phyloP scores from a whole-genome alignment of 306 rosid genomes.

The Rubus idaeus region DNA sequence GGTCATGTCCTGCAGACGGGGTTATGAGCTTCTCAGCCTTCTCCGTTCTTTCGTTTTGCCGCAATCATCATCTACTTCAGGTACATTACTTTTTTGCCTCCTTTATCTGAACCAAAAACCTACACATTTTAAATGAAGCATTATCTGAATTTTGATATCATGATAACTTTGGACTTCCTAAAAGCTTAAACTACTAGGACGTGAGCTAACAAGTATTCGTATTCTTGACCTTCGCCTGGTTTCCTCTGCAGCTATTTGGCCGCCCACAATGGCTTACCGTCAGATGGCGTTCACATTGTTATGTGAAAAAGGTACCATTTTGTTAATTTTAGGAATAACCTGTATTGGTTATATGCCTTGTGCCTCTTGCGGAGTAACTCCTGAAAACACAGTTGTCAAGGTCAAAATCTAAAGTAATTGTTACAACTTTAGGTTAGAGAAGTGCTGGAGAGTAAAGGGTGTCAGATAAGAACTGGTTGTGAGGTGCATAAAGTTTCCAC shows the following conservation, averaged over 20 bases:
- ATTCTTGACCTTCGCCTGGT: slow-evolving; percentile 1
- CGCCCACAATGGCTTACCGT: slow-evolving; percentile 96
- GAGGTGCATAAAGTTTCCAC: slow-evolving; percentile 57
- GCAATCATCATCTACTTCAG: slow-evolving; percentile 86
- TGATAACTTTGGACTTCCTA: background rate
- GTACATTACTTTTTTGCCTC: slow-evolving; percentile 18
- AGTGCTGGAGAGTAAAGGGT: slow-evolving; percentile 56
- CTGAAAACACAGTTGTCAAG: background rate
- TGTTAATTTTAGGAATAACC: background rate
- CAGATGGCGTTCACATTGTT: slow-evolving; percentile 63
- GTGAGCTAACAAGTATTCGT: background rate
- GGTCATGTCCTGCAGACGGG: slow-evolving; percentile 81
- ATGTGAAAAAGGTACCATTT: slow-evolving; percentile 40
- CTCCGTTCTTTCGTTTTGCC: slow-evolving; percentile 79
- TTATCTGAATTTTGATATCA: background rate
- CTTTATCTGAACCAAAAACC: background rate
- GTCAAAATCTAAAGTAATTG: slow-evolving; percentile 6
- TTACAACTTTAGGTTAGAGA: slow-evolving; percentile 59
- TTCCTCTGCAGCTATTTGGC: slow-evolving; percentile 61
- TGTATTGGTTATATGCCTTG: background rate
- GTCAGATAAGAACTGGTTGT: slow-evolving; percentile 50
- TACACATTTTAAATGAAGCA: background rate
- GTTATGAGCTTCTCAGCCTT: slow-evolving; percentile 83
- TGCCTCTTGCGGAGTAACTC: background rate
- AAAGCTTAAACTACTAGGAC: too few species aligned